Evolutionary conservation across 2,329 filamentous ascomycete genomes (phyloP).

Genomic region (Clarireedia monteithiana): DNA sequence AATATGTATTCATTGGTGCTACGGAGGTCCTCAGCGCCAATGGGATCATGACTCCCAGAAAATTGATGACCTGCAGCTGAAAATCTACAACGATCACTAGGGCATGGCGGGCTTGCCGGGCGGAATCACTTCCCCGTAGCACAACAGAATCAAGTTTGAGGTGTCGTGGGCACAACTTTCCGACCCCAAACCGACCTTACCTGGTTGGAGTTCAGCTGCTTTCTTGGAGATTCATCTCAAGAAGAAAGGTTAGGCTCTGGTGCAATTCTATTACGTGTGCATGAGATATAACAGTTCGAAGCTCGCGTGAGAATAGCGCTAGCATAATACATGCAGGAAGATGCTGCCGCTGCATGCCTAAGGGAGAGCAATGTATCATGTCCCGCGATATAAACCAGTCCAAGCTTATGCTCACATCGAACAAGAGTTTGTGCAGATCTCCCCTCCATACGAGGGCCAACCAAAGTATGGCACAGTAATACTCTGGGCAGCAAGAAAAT

Average conservation of each 20-base stretch:
- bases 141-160: slow-evolving; percentile 9
- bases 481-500: slow-evolving; percentile 1
- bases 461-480: background rate
- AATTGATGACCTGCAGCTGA: slow-evolving; percentile 9
- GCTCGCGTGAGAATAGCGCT: background rate
- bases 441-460: background rate
- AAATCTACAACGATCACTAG: slow-evolving; percentile 6
- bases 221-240: background rate
- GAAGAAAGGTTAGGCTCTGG: background rate
- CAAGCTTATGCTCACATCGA: slow-evolving; percentile 1
- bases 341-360: slow-evolving; percentile 6
- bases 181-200: background rate
- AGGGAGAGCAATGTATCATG: background rate
- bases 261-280: slow-evolving; percentile 1
- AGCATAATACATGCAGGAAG: slow-evolving; percentile 4
- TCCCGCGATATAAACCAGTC: background rate
- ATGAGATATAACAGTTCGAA: slow-evolving; percentile 1
- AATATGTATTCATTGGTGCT: slow-evolving; percentile 1
- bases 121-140: slow-evolving; percentile 11
- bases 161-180: background rate
- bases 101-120: background rate
- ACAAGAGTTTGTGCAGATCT: background rate
- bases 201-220: slow-evolving; percentile 2
- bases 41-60: slow-evolving; percentile 6
- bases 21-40: slow-evolving; percentile 6